Percentiles rank a stretch among this genome's conserved stretches.
These are phyloP conservation scores for Omphalotus olearius DNA, from an alignment of 1,284 basidiomycete species.

Conservation along the genomic window DNA sequence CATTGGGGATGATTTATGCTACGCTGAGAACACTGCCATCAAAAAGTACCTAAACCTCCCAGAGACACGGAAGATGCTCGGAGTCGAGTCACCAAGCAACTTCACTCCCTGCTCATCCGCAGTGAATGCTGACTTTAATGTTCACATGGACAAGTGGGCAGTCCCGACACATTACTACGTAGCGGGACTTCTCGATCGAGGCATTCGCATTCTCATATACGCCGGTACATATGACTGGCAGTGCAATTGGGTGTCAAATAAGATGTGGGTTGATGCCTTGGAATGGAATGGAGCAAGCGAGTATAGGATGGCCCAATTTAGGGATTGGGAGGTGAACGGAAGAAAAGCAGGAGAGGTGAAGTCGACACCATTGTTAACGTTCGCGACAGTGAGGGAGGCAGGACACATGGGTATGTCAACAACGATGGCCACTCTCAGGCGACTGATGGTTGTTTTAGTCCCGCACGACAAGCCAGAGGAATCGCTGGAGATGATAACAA, in stretches of 20 bases:
- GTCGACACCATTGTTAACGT: constrained; percentile 55
- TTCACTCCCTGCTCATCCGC: constrained; percentile 53
- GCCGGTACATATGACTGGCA: constrained; percentile 80
- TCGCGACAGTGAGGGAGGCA: constrained; percentile 59
- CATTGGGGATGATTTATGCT: constrained; percentile 49
- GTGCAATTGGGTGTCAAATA: constrained; percentile 77
- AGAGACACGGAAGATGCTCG: constrained; percentile 50
- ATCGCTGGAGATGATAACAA: constrained; percentile 50
- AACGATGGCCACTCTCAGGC: too few relatives aligned
- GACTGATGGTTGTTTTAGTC: constrained; percentile 28
- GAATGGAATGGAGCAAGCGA: constrained; percentile 60
- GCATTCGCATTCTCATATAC: constrained; percentile 69
- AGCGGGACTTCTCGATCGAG: constrained; percentile 67
- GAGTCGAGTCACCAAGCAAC: constrained; percentile 48
- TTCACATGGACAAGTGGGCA: constrained; percentile 57
- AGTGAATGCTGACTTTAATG: constrained; percentile 46
- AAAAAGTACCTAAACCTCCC: constrained; percentile 54
- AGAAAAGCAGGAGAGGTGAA: constrained; percentile 61
- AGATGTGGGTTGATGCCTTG: constrained; percentile 70
- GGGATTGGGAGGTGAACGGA: constrained; percentile 56
- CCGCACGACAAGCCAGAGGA: constrained; percentile 67
- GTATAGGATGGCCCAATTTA: constrained; percentile 48
- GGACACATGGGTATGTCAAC: constrained; percentile 59
- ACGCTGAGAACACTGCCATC: constrained; percentile 47
- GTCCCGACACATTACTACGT: constrained; percentile 64